Evolutionary conservation across 2,329 filamentous ascomycete genomes (phyloP).

Genomic region (Colletotrichum tabaci): DNA sequence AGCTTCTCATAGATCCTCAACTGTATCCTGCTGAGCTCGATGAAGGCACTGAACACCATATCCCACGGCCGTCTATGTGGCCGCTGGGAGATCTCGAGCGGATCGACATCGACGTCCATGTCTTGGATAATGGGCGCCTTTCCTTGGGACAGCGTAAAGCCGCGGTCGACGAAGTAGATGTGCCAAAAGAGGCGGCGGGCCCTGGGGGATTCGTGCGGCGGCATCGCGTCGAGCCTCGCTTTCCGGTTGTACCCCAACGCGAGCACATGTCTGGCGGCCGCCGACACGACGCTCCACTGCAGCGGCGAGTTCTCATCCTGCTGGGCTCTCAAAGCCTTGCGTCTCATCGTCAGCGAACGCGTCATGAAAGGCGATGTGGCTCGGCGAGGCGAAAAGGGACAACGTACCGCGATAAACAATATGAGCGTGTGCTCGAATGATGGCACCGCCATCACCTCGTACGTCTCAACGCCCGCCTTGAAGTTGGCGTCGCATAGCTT

Average conservation of each 20-base stretch:
- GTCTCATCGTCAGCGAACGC: neutral
- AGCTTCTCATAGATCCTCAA: slow-evolving; percentile 41
- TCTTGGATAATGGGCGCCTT: slow-evolving; percentile 43
- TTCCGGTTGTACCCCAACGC: slow-evolving; percentile 44
- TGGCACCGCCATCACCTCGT: slow-evolving; percentile 39
- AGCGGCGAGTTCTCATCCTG: slow-evolving; percentile 40
- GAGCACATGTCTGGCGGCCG: slow-evolving; percentile 43
- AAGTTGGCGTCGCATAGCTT: slow-evolving; percentile 40
- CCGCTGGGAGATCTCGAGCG: slow-evolving; percentile 24
- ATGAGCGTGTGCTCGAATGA: slow-evolving; percentile 41
- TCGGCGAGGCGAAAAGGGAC: no score
- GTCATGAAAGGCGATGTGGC: no score
- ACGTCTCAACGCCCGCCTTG: slow-evolving; percentile 37
- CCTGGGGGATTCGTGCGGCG: slow-evolving; percentile 29
- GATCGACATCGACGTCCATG: slow-evolving; percentile 41
- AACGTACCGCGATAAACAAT: slow-evolving; percentile 40
- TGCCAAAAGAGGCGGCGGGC: slow-evolving; percentile 44
- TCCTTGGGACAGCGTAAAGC: slow-evolving; percentile 42
- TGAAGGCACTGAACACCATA: slow-evolving; percentile 25
- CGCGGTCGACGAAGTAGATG: slow-evolving; percentile 42
- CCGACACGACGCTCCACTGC: slow-evolving; percentile 42
- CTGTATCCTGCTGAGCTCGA: slow-evolving; percentile 38
- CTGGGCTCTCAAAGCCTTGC: slow-evolving; percentile 41
- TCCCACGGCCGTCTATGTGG: slow-evolving; percentile 40
- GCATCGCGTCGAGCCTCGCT: slow-evolving; percentile 28